A percentile compares a stretch with the other conserved stretches of the same genome.
Evolutionary conservation across 2,329 filamentous ascomycete genomes (phyloP).

Genomic region (Colletotrichum eremochloae): DNA sequence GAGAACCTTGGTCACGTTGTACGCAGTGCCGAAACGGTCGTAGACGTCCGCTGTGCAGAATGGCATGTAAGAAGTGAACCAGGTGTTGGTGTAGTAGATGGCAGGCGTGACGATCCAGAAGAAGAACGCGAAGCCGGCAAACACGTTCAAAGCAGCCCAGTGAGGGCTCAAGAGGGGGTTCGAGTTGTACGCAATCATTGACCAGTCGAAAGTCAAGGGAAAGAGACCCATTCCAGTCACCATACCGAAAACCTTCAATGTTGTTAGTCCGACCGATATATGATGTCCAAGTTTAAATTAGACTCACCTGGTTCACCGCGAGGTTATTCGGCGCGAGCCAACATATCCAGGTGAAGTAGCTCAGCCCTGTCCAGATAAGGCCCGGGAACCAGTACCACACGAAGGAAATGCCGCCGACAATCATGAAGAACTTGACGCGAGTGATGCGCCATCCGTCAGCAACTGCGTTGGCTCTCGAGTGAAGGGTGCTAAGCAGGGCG

Average conservation of each 20-base stretch:
- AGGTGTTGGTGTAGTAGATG: constrained; percentile 71
- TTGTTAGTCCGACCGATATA: too few relatives aligned
- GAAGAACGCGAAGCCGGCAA: constrained; percentile 66
- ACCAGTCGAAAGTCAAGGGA: constrained; percentile 59
- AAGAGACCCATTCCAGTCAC: constrained; percentile 55
- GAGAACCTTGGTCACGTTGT: constrained; percentile 60
- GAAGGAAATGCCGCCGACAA: constrained; percentile 57
- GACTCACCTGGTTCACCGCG: constrained; percentile 55
- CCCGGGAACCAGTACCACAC: constrained; percentile 63
- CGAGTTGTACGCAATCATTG: constrained; percentile 46
- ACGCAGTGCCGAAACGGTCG: constrained; percentile 61
- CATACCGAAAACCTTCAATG: constrained; percentile 59
- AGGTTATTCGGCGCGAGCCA: constrained; percentile 63
- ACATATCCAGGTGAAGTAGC: constrained; percentile 59
- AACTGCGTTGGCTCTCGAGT: constrained; percentile 43
- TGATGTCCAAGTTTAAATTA: too few relatives aligned
- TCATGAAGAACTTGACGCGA: constrained; percentile 57
- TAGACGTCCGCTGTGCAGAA: constrained; percentile 67
- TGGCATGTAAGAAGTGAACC: constrained; percentile 68
- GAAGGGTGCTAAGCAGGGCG: constrained; percentile 57
- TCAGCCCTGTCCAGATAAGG: constrained; percentile 58
- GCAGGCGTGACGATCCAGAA: constrained; percentile 67
- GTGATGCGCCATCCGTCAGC: constrained; percentile 52
- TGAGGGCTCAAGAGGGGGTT: constrained; percentile 63
- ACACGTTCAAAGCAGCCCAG: constrained; percentile 72